Evolutionary conservation across 2,329 filamentous ascomycete genomes (phyloP).

Genomic region (Cytospora mali): DNA sequence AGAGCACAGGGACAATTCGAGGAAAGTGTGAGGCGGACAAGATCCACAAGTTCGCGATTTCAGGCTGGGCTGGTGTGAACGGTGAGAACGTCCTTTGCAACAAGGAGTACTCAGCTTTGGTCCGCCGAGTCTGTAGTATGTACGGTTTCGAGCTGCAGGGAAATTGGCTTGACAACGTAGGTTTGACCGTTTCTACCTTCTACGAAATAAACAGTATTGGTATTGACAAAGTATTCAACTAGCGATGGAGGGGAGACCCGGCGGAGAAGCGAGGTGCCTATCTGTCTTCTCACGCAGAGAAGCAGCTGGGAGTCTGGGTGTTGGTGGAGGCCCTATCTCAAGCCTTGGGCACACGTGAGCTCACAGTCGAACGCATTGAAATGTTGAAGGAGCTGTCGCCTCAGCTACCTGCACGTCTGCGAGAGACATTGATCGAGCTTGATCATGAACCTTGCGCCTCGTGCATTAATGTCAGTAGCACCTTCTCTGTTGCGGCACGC

Average conservation of each 20-base stretch:
- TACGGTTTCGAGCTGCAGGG: not conserved
- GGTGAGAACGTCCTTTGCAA: not conserved
- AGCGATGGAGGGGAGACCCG: not conserved
- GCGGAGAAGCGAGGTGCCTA: not conserved
- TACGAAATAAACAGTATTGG: rapidly evolving
- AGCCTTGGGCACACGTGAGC: not conserved
- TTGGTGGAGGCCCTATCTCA: not conserved
- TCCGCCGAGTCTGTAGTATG: not conserved
- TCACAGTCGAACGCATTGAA: not conserved
- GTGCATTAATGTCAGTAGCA: not conserved
- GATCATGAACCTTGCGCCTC: not conserved
- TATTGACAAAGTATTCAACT: not conserved
- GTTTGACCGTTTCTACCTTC: not conserved
- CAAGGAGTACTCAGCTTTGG: not conserved
- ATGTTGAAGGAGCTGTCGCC: not conserved
- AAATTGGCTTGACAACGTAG: not conserved
- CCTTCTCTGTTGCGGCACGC: no score
- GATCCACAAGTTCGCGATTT: not conserved
- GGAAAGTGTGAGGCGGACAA: not conserved
- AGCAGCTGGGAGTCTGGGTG: constrained; percentile 1
- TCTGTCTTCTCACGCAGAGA: constrained; percentile 2
- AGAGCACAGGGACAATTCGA: not conserved
- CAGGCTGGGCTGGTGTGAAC: constrained; percentile 5
- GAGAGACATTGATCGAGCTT: not conserved
- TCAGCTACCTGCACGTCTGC: not conserved